Evolutionary conservation across 202 grass and related monocot genomes (phyloP).

Genomic region (Cymbopogon flexuosus): DNA sequence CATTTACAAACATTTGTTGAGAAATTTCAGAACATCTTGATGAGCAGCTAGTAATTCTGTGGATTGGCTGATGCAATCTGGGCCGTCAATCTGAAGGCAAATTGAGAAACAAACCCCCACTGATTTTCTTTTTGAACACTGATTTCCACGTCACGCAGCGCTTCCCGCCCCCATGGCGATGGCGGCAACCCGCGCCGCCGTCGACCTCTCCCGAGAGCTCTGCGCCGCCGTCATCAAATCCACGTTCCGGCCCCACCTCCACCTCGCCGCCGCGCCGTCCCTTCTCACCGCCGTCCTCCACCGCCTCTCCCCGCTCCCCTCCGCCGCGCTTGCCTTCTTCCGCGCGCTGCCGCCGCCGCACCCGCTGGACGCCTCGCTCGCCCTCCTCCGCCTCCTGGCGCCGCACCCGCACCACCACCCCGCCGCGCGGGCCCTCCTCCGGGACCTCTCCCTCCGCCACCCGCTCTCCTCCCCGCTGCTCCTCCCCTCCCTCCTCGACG

Average conservation of each 20-base stretch:
- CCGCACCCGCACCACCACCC: slow-evolving; percentile 37
- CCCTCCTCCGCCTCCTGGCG: slow-evolving; percentile 69
- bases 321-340: slow-evolving; percentile 39
- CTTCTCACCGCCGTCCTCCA: slow-evolving; percentile 23
- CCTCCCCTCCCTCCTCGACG: slow-evolving; percentile 36
- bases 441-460: slow-evolving; percentile 51
- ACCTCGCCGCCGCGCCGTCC: slow-evolving; percentile 9
- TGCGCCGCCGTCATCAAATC: slow-evolving; percentile 35
- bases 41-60: no score
- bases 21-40: no score
- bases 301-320: slow-evolving; percentile 38
- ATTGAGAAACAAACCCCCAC: no score
- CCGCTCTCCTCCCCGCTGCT: slow-evolving; percentile 60
- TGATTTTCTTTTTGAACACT: no score
- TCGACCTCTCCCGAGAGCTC: slow-evolving; percentile 19
- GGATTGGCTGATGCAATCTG: no score
- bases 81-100: no score
- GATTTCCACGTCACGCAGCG: no score
- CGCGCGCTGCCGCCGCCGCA: slow-evolving; percentile 41
- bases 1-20: no score
- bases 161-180: not conserved
- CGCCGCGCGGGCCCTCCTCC: slow-evolving; percentile 42
- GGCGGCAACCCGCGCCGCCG: slow-evolving; percentile 2
- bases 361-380: slow-evolving; percentile 63
- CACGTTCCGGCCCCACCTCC: slow-evolving; percentile 8